phyloP scores from a whole-genome alignment of 768 basidiomycete species.

The Suillus paluster region DNA sequence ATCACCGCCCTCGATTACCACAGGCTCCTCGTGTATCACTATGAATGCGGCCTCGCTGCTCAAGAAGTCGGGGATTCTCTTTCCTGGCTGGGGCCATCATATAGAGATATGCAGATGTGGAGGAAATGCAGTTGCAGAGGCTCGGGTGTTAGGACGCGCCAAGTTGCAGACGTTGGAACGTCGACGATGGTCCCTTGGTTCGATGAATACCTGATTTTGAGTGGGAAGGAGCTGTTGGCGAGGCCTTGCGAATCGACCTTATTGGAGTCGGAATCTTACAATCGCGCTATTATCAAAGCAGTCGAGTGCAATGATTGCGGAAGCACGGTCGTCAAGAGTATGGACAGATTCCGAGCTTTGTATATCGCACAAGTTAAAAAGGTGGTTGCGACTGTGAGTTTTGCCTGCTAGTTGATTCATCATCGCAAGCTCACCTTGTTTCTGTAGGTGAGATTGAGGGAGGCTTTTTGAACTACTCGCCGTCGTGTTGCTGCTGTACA shows the following conservation, averaged over 20 bases:
- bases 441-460: neutral
- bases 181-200: neutral
- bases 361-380: slow-evolving; percentile 1
- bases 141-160: no score
- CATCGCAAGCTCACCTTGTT: neutral
- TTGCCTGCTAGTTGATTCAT: neutral
- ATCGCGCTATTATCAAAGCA: neutral
- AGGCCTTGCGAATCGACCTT: slow-evolving; percentile 5
- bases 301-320: neutral
- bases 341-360: neutral
- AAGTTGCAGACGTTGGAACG: no score
- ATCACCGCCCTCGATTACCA: slow-evolving; percentile 46
- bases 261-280: neutral
- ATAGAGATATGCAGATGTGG: neutral
- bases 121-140: neutral
- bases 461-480: neutral
- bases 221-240: slow-evolving; percentile 1
- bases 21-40: slow-evolving; percentile 47
- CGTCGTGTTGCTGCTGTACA: neutral
- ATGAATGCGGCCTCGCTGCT: slow-evolving; percentile 36
- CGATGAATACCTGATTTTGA: neutral
- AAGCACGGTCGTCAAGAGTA: neutral
- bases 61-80: slow-evolving; percentile 12
- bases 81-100: slow-evolving; percentile 6
- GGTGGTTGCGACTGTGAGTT: neutral